Conservation (phyloP, 1,284 basidiomycete species). For the Moniliella sp. region DNA sequence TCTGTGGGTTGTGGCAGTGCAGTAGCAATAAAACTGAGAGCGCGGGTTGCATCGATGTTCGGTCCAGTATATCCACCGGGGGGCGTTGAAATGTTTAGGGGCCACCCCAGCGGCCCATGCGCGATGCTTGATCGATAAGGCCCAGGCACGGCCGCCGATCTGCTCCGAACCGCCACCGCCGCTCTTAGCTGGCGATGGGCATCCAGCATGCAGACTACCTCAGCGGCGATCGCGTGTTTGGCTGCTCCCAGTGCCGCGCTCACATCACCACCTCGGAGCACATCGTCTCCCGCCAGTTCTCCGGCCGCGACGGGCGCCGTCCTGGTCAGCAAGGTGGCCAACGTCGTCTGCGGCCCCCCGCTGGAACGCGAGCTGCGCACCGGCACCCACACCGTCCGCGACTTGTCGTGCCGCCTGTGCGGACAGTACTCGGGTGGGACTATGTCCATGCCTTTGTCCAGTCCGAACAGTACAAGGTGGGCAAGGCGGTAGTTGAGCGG, state of each 20-base stretch:
- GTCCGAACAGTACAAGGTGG: conserved; percentile 90
- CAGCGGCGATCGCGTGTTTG: conserved; percentile 65
- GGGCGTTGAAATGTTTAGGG: no score
- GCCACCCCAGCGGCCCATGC: no score
- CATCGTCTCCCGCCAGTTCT: no score
- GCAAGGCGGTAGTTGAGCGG: conserved; percentile 80
- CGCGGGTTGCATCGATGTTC: no score
- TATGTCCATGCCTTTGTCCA: conserved; percentile 78
- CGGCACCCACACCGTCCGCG: conserved; percentile 79
- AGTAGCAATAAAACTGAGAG: no score
- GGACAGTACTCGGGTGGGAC: conserved; percentile 76
- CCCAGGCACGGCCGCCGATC: no score
- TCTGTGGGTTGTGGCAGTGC: no score
- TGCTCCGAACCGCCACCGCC: no score
- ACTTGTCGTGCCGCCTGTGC: conserved; percentile 79
- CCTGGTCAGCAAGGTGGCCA: conserved; percentile 74
- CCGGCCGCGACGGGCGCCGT: conserved; percentile 86
- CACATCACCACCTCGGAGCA: no score
- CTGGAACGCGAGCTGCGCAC: conserved; percentile 88
- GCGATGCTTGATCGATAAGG: no score
- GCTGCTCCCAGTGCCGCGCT: conserved; percentile 70
- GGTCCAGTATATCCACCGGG: no score
- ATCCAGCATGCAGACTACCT: conserved; percentile 73
- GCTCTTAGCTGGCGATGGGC: conserved; percentile 55
- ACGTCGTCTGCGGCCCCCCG: conserved; percentile 62